Base-by-base conservation (phyloP, 129 eudicot species). In the Flaveria sonorensis region DNA sequence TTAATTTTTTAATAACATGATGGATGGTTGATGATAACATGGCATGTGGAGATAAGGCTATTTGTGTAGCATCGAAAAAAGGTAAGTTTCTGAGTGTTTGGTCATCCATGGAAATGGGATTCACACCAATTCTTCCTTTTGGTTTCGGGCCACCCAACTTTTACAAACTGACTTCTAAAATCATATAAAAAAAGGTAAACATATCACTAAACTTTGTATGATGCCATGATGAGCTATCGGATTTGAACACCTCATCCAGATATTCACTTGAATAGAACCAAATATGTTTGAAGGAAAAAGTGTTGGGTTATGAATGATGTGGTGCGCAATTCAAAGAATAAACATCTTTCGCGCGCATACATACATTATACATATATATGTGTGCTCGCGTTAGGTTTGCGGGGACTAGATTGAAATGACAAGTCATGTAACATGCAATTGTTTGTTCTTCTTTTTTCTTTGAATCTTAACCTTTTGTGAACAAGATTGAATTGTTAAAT, bases 91-190 rank as follows among this genome's bases (percentile, higher is more conserved):
- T 66, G 43, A 55, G 75, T 56, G 79, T 80, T 56, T 80, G 69
- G 70, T 66, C 51, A 66, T 67, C 52, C 66, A 68, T 73, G 70
- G 84, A 80, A 80, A 73, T 73, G 83, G 75, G 83, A 80, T 73
- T 39, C 52, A 73, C 73, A 21, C 52, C 70, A 3, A 47, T 80
- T 73, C 50, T 55, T 72, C 21, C n/a, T 64, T 66, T 24, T 66
- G 74, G 74, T 64, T 66, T 40, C 56, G 74, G 79, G 53, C 83
- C 83, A 73, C 82, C 65, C 36, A 71, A 72, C 82, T 84, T 84
- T 84, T 50, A 74, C 51, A 65, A 73, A 61, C 48, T 16, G 40
- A 61, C 13, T 47, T 0, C 18, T 21, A 66, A 42, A 59, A 16
- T 53, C 2, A 43, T 45, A 42, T 7, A 51, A 63, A 16, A 55